Evolutionary conservation across 495 filamentous ascomycete genomes (phyloP), one percentile per base, ranked within the genome.

Genomic region (Lindgomyces ingoldianus): DNA sequence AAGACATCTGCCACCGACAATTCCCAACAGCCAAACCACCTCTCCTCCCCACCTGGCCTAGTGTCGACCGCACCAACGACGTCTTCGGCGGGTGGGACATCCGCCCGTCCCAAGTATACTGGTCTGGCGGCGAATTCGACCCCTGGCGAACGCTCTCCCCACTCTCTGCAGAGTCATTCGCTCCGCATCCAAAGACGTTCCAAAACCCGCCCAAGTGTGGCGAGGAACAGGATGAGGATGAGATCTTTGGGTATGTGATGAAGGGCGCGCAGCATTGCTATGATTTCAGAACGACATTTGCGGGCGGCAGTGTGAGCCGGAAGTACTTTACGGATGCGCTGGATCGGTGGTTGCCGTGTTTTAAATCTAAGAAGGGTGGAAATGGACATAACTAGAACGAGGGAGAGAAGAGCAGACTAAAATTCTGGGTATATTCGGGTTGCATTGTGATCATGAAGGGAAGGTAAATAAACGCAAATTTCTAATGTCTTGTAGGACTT

Each of bases 31-130:
- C 80, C 0, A 44, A 78, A 14, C 70, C 71, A 14, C 73, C 63
- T 14, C 57, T 81, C 4, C 67, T 86, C 16, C 82, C 83, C 1
- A 16, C 65, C 22, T 65, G 67, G 14, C 81, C 83, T 1, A 69
- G 68, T 48, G 67, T 69, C 0, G 70, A 76, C 0, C 66, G 64
- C 2, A 71, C 75, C n/a, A 85, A 85, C 64, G 30, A 26, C 4
- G 51, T 75, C 59, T 81, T 78, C 26, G 81, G 82, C 19, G 84
- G 83, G 33, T 86, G 84, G 84, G 57, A 67, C 29, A 81, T 84
- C 44, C 79, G 82, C 22, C 84, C 83, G n/a, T 82, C 84, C 22
- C 84, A 85, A 52, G 74, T 77, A 4, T 84, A 81, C 70, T 85
- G 78, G 72, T 80, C 72, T 30, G 81, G 77, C 14, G 83, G 83